Conservation (phyloP, 192 early-diverging fungal species). For the Coemansia furcata region DNA sequence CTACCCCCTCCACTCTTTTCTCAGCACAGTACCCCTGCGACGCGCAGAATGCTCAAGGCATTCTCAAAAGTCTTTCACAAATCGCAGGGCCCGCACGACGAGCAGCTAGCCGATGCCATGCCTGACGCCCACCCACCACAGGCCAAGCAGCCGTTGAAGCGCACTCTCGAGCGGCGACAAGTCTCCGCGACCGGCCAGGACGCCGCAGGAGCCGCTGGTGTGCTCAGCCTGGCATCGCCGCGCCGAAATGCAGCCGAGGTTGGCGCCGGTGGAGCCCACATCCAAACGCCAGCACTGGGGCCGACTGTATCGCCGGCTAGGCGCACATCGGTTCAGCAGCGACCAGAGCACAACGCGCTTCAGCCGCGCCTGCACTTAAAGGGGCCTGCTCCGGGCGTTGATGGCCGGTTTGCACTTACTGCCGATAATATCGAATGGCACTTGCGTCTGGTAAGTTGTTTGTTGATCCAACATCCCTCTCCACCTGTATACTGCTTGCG, state of each 20-base stretch:
- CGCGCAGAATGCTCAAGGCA: conserved; percentile 45
- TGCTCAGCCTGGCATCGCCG: conserved; percentile 2
- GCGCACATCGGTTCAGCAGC: conserved; percentile 36
- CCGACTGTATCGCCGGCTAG: conserved; percentile 7
- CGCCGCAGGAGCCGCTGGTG: conserved; percentile 1
- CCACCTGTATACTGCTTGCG: neutral
- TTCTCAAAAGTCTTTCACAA: conserved; percentile 54
- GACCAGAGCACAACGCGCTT: conserved; percentile 31
- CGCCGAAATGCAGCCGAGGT: conserved; percentile 2
- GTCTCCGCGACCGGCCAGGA: conserved; percentile 11
- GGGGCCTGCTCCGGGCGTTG: conserved; percentile 28
- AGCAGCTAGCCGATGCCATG: conserved; percentile 8
- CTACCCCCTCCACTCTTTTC: neutral
- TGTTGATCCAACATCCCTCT: neutral
- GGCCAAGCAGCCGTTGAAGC: conserved; percentile 1
- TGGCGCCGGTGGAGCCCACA: neutral
- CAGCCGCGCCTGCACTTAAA: conserved; percentile 48
- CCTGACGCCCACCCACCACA: neutral
- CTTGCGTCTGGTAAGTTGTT: conserved; percentile 45
- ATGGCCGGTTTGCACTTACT: conserved; percentile 36
- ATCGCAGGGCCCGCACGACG: conserved; percentile 27
- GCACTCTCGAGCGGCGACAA: conserved; percentile 22
- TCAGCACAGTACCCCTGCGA: neutral
- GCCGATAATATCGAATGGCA: conserved; percentile 50
- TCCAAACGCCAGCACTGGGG: neutral